Evolutionary conservation across 345 rosid genomes (phyloP).

Genomic region (Orychophragmus violaceus): DNA sequence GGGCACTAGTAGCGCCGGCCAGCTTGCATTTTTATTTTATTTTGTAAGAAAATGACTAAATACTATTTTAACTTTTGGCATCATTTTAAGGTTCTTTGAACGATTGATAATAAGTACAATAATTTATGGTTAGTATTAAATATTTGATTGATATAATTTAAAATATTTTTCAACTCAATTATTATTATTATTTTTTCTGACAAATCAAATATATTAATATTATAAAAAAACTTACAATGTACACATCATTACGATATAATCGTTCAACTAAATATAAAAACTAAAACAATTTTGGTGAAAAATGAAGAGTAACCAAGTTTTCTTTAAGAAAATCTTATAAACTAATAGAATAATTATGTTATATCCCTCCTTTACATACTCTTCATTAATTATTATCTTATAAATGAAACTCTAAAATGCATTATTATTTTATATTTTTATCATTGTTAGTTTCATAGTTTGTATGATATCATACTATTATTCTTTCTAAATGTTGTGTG

Average conservation of each 20-base stretch:
- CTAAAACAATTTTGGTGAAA: too few species aligned
- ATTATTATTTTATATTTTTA: background rate
- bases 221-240: too few species aligned
- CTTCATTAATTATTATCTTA: too few species aligned
- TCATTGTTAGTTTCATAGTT: background rate
- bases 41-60: background rate
- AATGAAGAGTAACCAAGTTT: too few species aligned
- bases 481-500: background rate
- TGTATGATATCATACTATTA: background rate
- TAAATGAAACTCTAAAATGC: too few species aligned
- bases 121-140: background rate
- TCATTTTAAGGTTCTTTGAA: background rate
- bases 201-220: too few species aligned
- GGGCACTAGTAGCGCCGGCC: constrained; percentile 12
- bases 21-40: constrained; percentile 22
- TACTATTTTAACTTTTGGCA: constrained; percentile 1
- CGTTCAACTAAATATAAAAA: too few species aligned
- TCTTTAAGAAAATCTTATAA: too few species aligned
- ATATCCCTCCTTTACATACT: too few species aligned
- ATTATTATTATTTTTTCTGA: too few species aligned
- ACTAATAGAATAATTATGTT: too few species aligned
- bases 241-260: too few species aligned
- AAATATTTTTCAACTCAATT: background rate
- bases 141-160: background rate
- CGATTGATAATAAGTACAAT: background rate